A percentile compares a stretch with the other conserved stretches of the same genome.
phyloP scores from a whole-genome alignment of 2,329 filamentous ascomycete species.

The Onygenales sp. region DNA sequence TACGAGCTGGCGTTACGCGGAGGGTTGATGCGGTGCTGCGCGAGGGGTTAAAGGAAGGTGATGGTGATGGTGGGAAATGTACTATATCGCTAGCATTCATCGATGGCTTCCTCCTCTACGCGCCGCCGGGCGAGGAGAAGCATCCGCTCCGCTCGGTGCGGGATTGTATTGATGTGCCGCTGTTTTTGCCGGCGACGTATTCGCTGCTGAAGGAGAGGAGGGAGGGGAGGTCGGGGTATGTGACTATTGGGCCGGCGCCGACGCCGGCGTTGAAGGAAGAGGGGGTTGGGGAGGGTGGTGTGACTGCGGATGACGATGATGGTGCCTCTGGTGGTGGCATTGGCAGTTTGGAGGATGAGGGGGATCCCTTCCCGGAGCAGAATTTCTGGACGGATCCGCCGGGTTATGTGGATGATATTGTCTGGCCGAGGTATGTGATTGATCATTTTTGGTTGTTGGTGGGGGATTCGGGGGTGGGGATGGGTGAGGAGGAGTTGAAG shows the following conservation, averaged over 20 bases:
- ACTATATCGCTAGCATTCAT: constrained; percentile 54
- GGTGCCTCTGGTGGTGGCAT: constrained; percentile 22
- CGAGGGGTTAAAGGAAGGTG: constrained; percentile 2
- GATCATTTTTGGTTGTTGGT: constrained; percentile 76
- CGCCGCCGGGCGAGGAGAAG: constrained; percentile 26
- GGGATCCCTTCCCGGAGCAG: constrained; percentile 37
- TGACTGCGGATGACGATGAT: constrained; percentile 5
- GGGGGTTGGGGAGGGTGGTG: constrained; percentile 2
- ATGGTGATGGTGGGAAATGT: not conserved
- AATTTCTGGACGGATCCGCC: constrained; percentile 95
- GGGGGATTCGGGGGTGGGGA: constrained; percentile 30
- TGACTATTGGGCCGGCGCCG: constrained; percentile 34
- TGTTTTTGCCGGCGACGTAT: constrained; percentile 68
- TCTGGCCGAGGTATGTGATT: constrained; percentile 88
- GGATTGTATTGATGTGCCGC: constrained; percentile 54
- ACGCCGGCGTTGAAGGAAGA: constrained; percentile 10
- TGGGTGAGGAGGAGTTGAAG: constrained; percentile 18
- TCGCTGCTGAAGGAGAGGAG: constrained; percentile 32
- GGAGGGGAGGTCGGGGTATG: constrained; percentile 36
- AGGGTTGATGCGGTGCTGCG: constrained; percentile 10
- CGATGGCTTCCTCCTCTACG: constrained; percentile 83
- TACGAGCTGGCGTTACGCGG: constrained; percentile 18
- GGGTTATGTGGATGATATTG: constrained; percentile 85
- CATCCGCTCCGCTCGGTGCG: constrained; percentile 23
- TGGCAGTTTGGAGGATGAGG: constrained; percentile 24